Base-by-base conservation (phyloP, 78 protist species). In the Chrysochromulina tobinii region DNA sequence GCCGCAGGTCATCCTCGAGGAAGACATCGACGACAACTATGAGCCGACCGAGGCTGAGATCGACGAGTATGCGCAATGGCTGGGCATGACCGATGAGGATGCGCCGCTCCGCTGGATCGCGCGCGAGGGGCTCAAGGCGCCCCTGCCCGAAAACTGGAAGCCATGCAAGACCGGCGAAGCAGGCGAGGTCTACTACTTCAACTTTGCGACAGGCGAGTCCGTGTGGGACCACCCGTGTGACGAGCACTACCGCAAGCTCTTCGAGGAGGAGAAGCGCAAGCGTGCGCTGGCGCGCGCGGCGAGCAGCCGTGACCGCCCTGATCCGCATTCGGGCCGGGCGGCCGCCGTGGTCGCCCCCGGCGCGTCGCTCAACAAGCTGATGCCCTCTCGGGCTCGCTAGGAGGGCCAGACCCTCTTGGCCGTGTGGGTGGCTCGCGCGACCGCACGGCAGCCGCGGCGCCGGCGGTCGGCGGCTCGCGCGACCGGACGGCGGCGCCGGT, bases 221-320 rank as follows among this genome's bases (percentile, higher is more conserved):
- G 93, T 75, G n/a, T 94, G 96, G 96, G 94, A 92, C 89, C 96
- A 94, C 83, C 96, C 96, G 48, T 66, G 93, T 59, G 96, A 94
- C 81, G 86, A 61, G 53, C 17, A 88, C 84, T 94, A 88, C 94
- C 15, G 64, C 53, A 25, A 84, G 12, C 25, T 59, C 38, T 90
- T 55, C 92, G 21, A 57, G 51, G 86, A 94, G 54, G 95, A 90
- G 59, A 79, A 54, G 48, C 9, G 14, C 51, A 79, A 79, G 21
- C 38, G 50, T 17, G 79, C 38, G 4, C 38, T 7, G 53, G 64
- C 64, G 23, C 64, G 7, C 64, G 23, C 64, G 7, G 7, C 64
- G 64, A 14, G 64, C 12, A 7, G 64, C 7, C 12, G 23, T 7
- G 23, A 12, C 64, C 64, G 64, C 64, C 64, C 12, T 59, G 23